Evolutionary conservation across 2,329 filamentous ascomycete species (phyloP), one percentile per base, ranked within the genome.

Genomic region (Plectosphaerella cucumerina): DNA sequence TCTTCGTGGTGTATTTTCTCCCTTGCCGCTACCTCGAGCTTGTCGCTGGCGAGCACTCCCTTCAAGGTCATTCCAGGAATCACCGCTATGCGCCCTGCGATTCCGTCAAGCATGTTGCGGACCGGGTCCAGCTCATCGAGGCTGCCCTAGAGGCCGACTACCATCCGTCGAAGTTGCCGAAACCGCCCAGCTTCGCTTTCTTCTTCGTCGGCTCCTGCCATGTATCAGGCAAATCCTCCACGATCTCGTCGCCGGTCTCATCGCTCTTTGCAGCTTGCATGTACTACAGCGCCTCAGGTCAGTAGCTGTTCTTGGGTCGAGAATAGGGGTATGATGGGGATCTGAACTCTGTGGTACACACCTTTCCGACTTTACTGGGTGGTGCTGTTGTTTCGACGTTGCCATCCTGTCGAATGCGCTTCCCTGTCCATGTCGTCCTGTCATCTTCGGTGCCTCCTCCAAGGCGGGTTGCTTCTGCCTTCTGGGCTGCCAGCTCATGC

Each of bases 151-250:
- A n/a, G n/a, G n/a, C n/a, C n/a, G n/a, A n/a, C n/a, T n/a, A 97
- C 93, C 94, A 99, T 35, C 75, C 81, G 70, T 96, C 92, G 67
- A 99, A 99, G 69, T 97, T 96, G 3, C 93, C 92, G 76, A 97
- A 99, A 0, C 90, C 91, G 12, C 84, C 82, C 21, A 74, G 77
- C 65, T 89, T 94, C 2, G 75, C 70, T 72, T 96, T 97, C 72
- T 97, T 97, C 68, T 82, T 85, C 4, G 77, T 81, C 17, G 89
- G 90, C 59, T 90, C 84, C 50, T 84, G 83, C 66, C 83, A 86
- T 35, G 79, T 74, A 52, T 86, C 85, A 11, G 21, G 42, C 18
- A 85, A 77, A 42, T 81, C 84, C 42, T 85, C 70, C 51, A 84
- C 20, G 39, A 42, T 42, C 39, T 42, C 39, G 17, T 42, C 39